Base-by-base conservation (phyloP, 2,329 filamentous ascomycete species). In the Diaporthe amygdali region DNA sequence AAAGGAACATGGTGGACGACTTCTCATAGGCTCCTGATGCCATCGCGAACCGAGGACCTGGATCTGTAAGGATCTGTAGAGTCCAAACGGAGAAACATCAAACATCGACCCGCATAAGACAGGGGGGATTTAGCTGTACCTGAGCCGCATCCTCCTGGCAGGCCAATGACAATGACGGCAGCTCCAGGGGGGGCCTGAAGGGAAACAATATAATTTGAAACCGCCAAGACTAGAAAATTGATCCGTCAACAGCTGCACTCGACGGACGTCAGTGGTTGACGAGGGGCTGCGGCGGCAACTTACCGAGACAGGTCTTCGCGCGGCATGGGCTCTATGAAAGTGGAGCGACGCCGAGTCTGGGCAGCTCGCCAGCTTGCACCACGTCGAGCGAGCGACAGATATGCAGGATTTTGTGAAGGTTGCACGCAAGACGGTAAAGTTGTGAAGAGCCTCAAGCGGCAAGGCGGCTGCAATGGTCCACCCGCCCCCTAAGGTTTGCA, bases 161-260 rank as follows among this genome's bases (percentile, higher is more conserved):
- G 68, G 27, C 71, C 71, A 72, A 72, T 72, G 63, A 47, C 20
- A 25, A 14, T 1, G 47, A 64, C 3, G 55, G 49, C 70, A 49
- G 52, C 47, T 66, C 52, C 32, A 47, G n/a, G 25, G 47, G 32
- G 55, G 55, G 44, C 39, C 70, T 52, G 54, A 39, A 34, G 56
- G 37, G 37, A 52, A 52, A 71, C 46, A 71, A 67, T 70, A 51
- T 68, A 39, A 59, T 55, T 56, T 72, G 71, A 72, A 72, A 72
- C 71, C 32, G 71, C 71, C 68, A 72, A 71, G 68, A 30, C 44
- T 30, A 32, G 20, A 59, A 32, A 68, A 72, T 67, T 70, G 63
- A 67, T 72, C 71, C 71, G 63, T 63, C 71, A 37, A 44, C 69
- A 12, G 49, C 46, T 61, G 39, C 41, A 34, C 39, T n/a, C 41